A percentile compares a stretch with the other conserved stretches of the same genome.
phyloP scores from a whole-genome alignment of 495 filamentous ascomycete species.

The Cercophora newfieldiana region DNA sequence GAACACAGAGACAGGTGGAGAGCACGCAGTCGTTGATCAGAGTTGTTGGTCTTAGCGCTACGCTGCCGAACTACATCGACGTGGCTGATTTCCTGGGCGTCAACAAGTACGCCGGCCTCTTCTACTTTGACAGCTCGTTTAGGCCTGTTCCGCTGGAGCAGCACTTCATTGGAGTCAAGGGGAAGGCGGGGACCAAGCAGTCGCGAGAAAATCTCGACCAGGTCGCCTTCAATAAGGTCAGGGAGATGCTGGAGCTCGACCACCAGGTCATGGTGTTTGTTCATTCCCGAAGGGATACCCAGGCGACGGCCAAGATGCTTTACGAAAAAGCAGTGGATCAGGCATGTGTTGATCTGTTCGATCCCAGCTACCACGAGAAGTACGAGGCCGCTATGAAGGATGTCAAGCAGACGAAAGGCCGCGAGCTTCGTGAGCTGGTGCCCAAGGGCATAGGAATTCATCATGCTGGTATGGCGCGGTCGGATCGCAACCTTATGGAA shows the following conservation, averaged over 20 bases:
- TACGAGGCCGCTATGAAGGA: conserved; percentile 78
- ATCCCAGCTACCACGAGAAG: conserved; percentile 65
- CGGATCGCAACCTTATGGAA: conserved; percentile 92
- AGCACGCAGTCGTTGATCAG: conserved; percentile 96
- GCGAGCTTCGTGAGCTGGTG: conserved; percentile 84
- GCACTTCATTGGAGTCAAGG: conserved; percentile 94
- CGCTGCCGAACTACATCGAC: conserved; percentile 92
- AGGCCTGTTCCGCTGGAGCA: conserved; percentile 95
- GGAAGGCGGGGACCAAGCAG: conserved; percentile 74
- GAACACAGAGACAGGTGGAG: conserved; percentile 94
- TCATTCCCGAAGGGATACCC: conserved; percentile 92
- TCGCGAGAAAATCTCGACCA: conserved; percentile 86
- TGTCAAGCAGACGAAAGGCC: conserved; percentile 77
- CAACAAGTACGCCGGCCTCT: conserved; percentile 87
- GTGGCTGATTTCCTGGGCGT: conserved; percentile 96
- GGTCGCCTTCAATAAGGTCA: conserved; percentile 90
- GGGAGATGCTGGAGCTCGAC: conserved; percentile 79
- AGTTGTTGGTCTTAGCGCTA: conserved; percentile 92
- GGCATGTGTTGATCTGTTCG: conserved; percentile 74
- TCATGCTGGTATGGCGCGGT: conserved; percentile 91
- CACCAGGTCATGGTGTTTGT: conserved; percentile 99
- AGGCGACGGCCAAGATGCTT: conserved; percentile 81
- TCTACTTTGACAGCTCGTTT: conserved; percentile 97
- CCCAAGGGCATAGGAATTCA: conserved; percentile 91
- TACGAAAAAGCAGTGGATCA: conserved; percentile 84